phyloP scores from a whole-genome alignment of 1,284 basidiomycete species.

The Ceratobasidium sp. region DNA sequence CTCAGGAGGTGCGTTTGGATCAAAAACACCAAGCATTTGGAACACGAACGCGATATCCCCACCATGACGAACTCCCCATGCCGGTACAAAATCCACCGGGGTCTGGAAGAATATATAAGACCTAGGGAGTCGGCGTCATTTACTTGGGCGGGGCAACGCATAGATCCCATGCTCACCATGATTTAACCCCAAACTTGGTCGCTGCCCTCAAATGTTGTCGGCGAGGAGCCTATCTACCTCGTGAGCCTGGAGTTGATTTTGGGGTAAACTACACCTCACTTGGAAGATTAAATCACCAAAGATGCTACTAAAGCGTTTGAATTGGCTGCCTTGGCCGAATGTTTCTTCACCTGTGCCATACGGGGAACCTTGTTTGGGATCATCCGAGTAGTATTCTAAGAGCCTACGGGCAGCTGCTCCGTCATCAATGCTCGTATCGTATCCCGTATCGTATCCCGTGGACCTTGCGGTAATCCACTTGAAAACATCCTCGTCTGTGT shows the following conservation, averaged over 20 bases:
- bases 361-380: conserved; percentile 26
- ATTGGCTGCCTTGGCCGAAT: conserved; percentile 26
- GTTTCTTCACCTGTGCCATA: conserved; percentile 23
- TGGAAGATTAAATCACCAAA: conserved; percentile 20
- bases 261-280: not conserved
- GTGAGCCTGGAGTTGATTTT: not conserved
- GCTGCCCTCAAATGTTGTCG: conserved; percentile 13
- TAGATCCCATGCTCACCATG: conserved; percentile 2
- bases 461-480: conserved; percentile 13
- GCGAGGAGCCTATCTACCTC: not conserved
- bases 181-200: conserved; percentile 11
- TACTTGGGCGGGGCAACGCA: not conserved
- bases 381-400: conserved; percentile 27
- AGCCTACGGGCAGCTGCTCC: not conserved
- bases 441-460: not conserved
- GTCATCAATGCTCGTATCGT: not conserved
- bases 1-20: conserved; percentile 5
- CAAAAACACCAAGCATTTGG: not conserved
- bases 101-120: conserved; percentile 3
- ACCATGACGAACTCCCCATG: not conserved
- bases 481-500: conserved; percentile 12
- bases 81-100: not conserved
- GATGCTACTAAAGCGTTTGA: conserved; percentile 28
- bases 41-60: conserved; percentile 9
- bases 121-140: not conserved